phyloP scores from a whole-genome alignment of 129 eudicot species.

The Flaveria brownii region DNA sequence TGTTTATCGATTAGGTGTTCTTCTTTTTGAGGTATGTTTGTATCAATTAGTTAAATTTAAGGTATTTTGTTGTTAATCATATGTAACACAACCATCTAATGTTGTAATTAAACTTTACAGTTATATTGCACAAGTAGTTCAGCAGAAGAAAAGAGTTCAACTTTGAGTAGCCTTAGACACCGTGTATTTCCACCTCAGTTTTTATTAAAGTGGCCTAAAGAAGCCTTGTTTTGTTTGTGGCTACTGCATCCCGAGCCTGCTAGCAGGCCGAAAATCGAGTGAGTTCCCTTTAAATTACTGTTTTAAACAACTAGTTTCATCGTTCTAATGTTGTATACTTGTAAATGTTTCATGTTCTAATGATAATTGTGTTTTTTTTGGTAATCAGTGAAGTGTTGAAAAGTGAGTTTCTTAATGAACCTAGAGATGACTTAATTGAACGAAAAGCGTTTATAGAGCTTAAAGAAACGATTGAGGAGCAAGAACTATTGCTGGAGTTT shows the following conservation, averaged over 20 bases:
- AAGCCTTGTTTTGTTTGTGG: conserved; percentile 97
- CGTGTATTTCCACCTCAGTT: conserved; percentile 94
- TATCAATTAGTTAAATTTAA: not conserved
- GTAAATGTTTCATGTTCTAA: not conserved
- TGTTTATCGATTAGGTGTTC: conserved; percentile 85
- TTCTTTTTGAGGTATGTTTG: conserved; percentile 83
- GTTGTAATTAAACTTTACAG: conserved; percentile 43
- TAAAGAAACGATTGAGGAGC: conserved; percentile 68
- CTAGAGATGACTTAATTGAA: conserved; percentile 58
- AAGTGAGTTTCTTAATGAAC: conserved; percentile 75
- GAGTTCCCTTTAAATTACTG: conserved; percentile 21
- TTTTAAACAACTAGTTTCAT: not conserved
- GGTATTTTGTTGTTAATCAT: not conserved
- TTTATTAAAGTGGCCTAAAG: conserved; percentile 90
- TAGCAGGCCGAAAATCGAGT: conserved; percentile 86
- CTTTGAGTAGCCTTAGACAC: conserved; percentile 80
- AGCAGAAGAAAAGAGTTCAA: conserved; percentile 74
- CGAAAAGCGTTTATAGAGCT: conserved; percentile 73
- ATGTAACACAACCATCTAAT: not conserved
- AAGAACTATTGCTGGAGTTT: conserved; percentile 82
- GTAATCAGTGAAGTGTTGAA: conserved; percentile 62
- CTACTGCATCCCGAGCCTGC: conserved; percentile 90
- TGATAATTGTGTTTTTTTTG: conserved; percentile 10
- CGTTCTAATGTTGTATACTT: not conserved
- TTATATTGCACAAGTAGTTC: conserved; percentile 77